These are phyloP conservation scores for Penicillium sp. DNA, from an alignment of 2,329 filamentous ascomycete species.

Conservation along the genomic window DNA sequence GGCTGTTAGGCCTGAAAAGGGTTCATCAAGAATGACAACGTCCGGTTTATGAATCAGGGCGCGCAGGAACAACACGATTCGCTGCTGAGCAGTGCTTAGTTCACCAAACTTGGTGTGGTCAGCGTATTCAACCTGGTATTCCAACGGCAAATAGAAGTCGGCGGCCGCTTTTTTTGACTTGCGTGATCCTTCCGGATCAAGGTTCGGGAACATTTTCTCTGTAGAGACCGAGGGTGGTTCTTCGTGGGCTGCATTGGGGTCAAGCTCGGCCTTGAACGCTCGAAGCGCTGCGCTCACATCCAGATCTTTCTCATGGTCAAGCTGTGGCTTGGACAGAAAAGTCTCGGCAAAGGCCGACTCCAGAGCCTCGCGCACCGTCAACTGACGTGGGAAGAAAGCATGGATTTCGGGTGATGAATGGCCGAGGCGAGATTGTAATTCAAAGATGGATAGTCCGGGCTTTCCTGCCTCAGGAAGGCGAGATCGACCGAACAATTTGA, in stretches of 20 bases:
- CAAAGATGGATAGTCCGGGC: constrained; percentile 84
- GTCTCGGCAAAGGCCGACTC: constrained; percentile 92
- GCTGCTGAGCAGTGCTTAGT: constrained; percentile 59
- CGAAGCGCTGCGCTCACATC: constrained; percentile 70
- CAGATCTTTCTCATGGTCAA: constrained; percentile 60
- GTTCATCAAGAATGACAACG: constrained; percentile 82
- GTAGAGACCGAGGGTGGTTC: constrained; percentile 15
- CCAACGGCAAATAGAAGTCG: constrained; percentile 16
- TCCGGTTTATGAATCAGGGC: constrained; percentile 80
- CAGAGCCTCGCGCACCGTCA: constrained; percentile 73
- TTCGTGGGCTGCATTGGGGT: constrained; percentile 51
- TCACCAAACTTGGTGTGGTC: constrained; percentile 76
- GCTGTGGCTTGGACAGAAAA: constrained; percentile 69
- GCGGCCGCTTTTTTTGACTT: neutral
- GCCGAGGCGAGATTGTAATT: constrained; percentile 85
- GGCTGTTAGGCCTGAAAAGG: constrained; percentile 84
- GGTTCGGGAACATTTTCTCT: constrained; percentile 31
- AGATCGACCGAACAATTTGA: constrained; percentile 81
- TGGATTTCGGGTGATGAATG: constrained; percentile 95
- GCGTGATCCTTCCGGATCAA: constrained; percentile 2
- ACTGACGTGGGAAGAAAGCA: constrained; percentile 79
- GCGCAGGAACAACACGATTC: constrained; percentile 80
- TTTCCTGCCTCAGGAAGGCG: constrained; percentile 74
- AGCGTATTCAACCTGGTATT: constrained; percentile 63
- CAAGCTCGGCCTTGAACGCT: constrained; percentile 81